Evolutionary conservation across 2,329 filamentous ascomycete genomes (phyloP).

Genomic region (Epichloe uncinata): DNA sequence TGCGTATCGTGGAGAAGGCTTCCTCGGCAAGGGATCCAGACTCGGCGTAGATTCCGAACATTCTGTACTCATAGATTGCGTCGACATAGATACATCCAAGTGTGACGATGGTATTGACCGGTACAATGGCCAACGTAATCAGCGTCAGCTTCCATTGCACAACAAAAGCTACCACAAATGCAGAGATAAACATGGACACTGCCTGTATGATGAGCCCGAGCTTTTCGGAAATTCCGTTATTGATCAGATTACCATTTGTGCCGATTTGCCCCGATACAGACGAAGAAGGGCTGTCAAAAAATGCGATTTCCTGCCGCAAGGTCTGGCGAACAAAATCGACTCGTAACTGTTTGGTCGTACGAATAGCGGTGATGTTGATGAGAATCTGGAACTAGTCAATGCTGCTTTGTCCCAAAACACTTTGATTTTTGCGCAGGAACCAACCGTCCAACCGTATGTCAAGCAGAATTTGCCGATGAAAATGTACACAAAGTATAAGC

Average conservation of each 20-base stretch:
- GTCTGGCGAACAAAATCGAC: constrained; percentile 24
- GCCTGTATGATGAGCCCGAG: constrained; percentile 28
- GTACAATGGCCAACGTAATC: constrained; percentile 32
- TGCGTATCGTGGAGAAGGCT: constrained; percentile 33
- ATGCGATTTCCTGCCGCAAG: constrained; percentile 40
- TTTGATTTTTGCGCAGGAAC: constrained; percentile 2
- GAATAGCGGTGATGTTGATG: constrained; percentile 23
- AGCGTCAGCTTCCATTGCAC: constrained; percentile 29
- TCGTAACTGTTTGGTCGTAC: constrained; percentile 23
- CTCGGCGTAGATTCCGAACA: constrained; percentile 29
- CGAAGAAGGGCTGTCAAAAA: constrained; percentile 36
- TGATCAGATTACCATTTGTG: constrained; percentile 34
- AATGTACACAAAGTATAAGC: constrained; percentile 44
- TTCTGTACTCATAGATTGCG: constrained; percentile 27
- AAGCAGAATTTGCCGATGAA: constrained; percentile 41
- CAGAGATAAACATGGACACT: constrained; percentile 24
- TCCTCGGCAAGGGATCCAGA: constrained; percentile 35
- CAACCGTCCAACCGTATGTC: constrained; percentile 41
- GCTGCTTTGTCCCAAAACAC: background rate
- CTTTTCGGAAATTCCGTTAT: constrained; percentile 31
- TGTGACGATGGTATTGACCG: constrained; percentile 28
- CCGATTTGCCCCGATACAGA: constrained; percentile 34
- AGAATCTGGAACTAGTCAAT: constrained; percentile 15
- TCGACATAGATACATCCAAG: constrained; percentile 25
- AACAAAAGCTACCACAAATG: constrained; percentile 27